Evolutionary conservation across 805 yeast species (phyloP).

Genomic region (Danielia reshetovae): DNA sequence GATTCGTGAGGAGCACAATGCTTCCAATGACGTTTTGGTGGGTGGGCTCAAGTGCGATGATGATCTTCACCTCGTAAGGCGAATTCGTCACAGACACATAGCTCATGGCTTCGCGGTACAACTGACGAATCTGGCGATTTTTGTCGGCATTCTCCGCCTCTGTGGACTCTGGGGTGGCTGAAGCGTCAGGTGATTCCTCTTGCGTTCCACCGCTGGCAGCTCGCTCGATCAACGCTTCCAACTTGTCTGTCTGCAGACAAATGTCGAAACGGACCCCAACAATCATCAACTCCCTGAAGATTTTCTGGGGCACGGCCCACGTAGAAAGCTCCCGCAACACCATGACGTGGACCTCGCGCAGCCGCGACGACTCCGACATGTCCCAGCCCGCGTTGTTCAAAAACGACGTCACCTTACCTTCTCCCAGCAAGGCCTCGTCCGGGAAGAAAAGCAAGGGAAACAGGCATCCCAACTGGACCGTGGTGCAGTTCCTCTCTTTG

Average conservation of each 20-base stretch:
- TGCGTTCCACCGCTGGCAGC: conserved; percentile 12
- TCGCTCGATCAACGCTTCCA: conserved; percentile 37
- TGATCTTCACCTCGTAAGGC: conserved; percentile 39
- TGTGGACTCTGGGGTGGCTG: conserved; percentile 4
- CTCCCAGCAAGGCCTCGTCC: conserved; percentile 20
- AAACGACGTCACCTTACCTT: conserved; percentile 25
- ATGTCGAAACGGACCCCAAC: conserved; percentile 56
- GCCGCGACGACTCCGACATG: conserved; percentile 11
- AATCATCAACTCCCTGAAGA: conserved; percentile 51
- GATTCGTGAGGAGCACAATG: conserved; percentile 44
- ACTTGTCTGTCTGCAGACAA: conserved; percentile 41
- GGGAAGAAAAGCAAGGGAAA: conserved; percentile 45
- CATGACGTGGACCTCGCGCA: conserved; percentile 32
- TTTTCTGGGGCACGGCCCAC: conserved; percentile 54
- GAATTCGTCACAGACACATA: conserved; percentile 24
- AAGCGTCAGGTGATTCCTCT: conserved; percentile 6
- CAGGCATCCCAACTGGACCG: conserved; percentile 39
- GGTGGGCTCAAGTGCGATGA: conserved; percentile 52
- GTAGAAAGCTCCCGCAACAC: conserved; percentile 35
- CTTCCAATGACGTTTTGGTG: conserved; percentile 52
- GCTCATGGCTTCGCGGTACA: conserved; percentile 37
- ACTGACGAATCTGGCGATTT: conserved; percentile 20
- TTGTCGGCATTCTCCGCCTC: conserved; percentile 6
- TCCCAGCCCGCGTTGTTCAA: conserved; percentile 43
- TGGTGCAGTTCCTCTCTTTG: conserved; percentile 39